phyloP scores from a whole-genome alignment of 345 rosid species.

The Raphanus sativus region DNA sequence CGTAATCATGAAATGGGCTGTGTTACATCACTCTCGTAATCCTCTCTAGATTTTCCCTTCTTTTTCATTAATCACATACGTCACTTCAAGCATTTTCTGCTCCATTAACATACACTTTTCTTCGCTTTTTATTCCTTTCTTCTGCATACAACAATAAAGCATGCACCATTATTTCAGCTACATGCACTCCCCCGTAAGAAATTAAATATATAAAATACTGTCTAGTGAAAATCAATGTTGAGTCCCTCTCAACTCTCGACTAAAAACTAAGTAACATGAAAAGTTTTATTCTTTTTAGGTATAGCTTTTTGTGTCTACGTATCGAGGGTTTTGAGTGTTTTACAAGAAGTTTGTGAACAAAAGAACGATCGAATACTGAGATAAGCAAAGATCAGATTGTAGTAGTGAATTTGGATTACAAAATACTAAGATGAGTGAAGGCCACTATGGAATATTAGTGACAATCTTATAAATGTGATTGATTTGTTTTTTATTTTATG shows the following conservation, averaged over 20 bases:
- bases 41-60: slow-evolving; percentile 9
- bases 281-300: neutral
- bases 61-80: slow-evolving; percentile 14
- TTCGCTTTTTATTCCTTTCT: neutral
- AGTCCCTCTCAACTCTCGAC: slow-evolving; percentile 18
- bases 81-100: slow-evolving; percentile 7
- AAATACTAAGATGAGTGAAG: neutral
- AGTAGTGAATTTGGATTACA: neutral
- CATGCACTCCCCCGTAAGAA: neutral
- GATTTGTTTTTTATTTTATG: neutral
- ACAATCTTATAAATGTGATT: neutral
- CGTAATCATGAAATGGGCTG: slow-evolving; percentile 34
- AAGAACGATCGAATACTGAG: neutral
- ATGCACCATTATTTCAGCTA: slow-evolving; percentile 11
- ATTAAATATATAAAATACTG: neutral
- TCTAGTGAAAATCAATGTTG: neutral
- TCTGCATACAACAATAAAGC: neutral
- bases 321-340: neutral
- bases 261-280: neutral
- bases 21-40: slow-evolving; percentile 27
- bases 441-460: neutral
- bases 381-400: neutral
- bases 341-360: neutral
- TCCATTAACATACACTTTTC: neutral
- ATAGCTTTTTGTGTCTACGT: neutral